These are phyloP conservation scores for Hordeum vulgare DNA, from an alignment of 176 grass and related monocot species.

Conservation along the genomic window DNA sequence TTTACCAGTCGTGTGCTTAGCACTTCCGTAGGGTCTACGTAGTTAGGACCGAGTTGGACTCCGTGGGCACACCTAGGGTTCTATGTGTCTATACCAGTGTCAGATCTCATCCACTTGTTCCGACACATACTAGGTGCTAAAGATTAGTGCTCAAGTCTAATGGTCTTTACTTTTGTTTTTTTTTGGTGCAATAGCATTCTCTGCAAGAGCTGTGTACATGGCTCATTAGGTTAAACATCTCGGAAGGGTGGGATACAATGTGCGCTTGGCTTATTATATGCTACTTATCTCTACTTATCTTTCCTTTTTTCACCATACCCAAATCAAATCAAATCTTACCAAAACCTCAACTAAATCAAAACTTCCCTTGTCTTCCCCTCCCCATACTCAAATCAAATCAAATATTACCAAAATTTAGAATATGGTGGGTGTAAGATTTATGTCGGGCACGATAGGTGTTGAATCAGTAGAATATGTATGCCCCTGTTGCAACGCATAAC, in stretches of 20 bases:
- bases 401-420: no score
- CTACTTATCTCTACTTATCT: neutral
- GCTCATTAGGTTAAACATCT: neutral
- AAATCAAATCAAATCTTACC: no score
- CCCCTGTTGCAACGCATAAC: no score
- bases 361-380: no score
- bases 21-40: neutral
- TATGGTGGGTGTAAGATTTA: no score
- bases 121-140: neutral
- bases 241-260: neutral
- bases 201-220: neutral
- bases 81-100: neutral
- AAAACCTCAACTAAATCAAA: no score
- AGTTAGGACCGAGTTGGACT: neutral
- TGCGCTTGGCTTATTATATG: neutral
- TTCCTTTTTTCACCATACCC: no score
- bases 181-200: neutral
- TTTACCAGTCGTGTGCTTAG: neutral
- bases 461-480: no score
- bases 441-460: no score
- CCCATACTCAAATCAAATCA: no score
- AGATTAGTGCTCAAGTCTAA: neutral
- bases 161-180: neutral
- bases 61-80: neutral
- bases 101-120: neutral